Percentiles rank a stretch among this genome's conserved stretches.
Evolutionary conservation across 2,329 filamentous ascomycete genomes (phyloP).

Genomic region (Cytospora piceicola): DNA sequence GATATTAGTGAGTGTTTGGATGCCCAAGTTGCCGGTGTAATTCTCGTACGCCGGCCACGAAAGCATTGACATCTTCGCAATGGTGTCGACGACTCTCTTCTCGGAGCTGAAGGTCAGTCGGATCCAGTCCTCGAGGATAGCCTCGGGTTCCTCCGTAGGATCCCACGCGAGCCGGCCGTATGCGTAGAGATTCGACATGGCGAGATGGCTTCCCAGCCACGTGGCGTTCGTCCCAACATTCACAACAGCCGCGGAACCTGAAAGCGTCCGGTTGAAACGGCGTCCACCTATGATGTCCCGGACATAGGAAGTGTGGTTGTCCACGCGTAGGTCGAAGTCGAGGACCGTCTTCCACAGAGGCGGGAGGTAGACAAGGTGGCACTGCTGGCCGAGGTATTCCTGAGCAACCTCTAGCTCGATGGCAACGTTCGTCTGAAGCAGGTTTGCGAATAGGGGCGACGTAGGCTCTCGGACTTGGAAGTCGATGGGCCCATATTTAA

Average conservation of each 20-base stretch:
- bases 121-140: slow-evolving; percentile 68
- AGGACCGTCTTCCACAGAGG: slow-evolving; percentile 71
- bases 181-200: slow-evolving; percentile 74
- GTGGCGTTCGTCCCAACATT: slow-evolving; percentile 69
- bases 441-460: slow-evolving; percentile 64
- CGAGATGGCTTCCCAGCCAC: slow-evolving; percentile 71
- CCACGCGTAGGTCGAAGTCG: slow-evolving; percentile 68
- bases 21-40: slow-evolving; percentile 71
- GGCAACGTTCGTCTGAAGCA: slow-evolving; percentile 50
- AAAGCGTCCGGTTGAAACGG: slow-evolving; percentile 59
- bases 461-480: slow-evolving; percentile 72
- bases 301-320: slow-evolving; percentile 58
- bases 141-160: slow-evolving; percentile 51
- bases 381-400: slow-evolving; percentile 73
- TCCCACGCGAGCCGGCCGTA: slow-evolving; percentile 71
- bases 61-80: slow-evolving; percentile 66
- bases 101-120: slow-evolving; percentile 66
- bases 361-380: slow-evolving; percentile 68
- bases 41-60: slow-evolving; percentile 75
- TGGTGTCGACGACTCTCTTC: slow-evolving; percentile 56
- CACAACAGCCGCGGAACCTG: slow-evolving; percentile 68
- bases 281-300: slow-evolving; percentile 64
- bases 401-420: slow-evolving; percentile 71
- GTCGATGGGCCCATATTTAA: slow-evolving; percentile 76
- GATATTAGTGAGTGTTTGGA: slow-evolving; percentile 72